Base-by-base conservation (phyloP, 768 basidiomycete species). In the Rhodosporidiobolus sp. region DNA sequence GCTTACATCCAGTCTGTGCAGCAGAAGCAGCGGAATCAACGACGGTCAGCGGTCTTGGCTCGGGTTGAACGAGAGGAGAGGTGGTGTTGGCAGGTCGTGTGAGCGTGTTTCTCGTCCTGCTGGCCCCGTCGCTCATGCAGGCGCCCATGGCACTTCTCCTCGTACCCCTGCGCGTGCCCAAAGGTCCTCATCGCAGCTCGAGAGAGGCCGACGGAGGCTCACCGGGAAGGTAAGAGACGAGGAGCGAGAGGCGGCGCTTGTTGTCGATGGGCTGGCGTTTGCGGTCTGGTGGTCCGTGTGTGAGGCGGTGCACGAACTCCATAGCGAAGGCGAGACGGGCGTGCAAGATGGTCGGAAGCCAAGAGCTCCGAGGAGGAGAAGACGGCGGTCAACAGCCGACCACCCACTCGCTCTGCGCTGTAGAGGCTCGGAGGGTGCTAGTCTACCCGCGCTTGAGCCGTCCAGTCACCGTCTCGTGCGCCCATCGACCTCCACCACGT, bases 1-100 rank as follows among this genome's bases (percentile, higher is more conserved):
- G 58, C 66, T 45, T 28, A 70, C 69, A 70, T 60, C 69, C 69
- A 70, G 48, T 70, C 69, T 70, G 48, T 24, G 16, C 20, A 20
- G 14, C 11, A n/a, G 10, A 28, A 11, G 22, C 22, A 14, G 34
- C 38, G 32, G 56, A 32, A 30, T 16, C 2, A 32, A 11, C 4
- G n/a, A 30, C 9, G 19, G 52, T 57, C 56, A 50, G 43, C 65
- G 26, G 7, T 43, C 14, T 43, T 7, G 8, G 38, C 38, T 43
- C 7, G 38, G 38, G 38, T 43, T 43, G 38, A 43, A 43, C 38
- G 38, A 43, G 38, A 14, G 38, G 38, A 58, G 38, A 20, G 30
- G 20, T 30, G 48, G 24, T 3, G 9, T 20, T 10, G 22, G n/a
- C n/a, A 32, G 45, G 12, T 14, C 3, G 14, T 11, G 52, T 26